Base-by-base conservation (phyloP, 768 basidiomycete genomes). In the Hemileccinum impolitum region DNA sequence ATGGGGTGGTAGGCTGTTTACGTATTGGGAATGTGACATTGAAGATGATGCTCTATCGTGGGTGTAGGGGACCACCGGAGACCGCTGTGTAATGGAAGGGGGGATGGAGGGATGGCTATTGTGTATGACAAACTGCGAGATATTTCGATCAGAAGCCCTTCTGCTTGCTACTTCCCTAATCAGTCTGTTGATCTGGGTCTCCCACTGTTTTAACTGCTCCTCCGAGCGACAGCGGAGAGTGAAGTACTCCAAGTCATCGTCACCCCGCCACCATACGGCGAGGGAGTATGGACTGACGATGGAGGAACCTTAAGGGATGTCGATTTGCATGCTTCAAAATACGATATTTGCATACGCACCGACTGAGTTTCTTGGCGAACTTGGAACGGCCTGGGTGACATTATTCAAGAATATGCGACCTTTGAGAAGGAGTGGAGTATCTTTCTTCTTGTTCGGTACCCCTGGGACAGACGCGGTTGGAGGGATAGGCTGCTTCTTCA, bases 331-430 rank as follows among this genome's bases (percentile, higher is more conserved):
- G 19, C 18, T 12, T 43, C 18, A 35, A 43, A 45, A 46, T 46
- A 40, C 38, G 48, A 11, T 44, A 19, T 55, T 51, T 3, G 34
- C n/a, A 43, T 39, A 77, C 84, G 50, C 58, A 88, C 91, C 79
- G 54, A 75, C 72, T 21, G 79, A 79, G 44, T 73, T 75, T 57
- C 79, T 76, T n/a, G 79, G 70, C 7, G 78, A 75, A 9, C 72
- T 75, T 32, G 87, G 78, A 46, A 81, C 73, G 13, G 91, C 90
- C 55, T 86, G 80, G 0, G 91, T 94, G 44, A 98, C 92, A 60
- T 98, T 99, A 55, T 94, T 93, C 57, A 98, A 75, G 70, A 96
- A 98, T 53, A 99, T 98, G 25, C 96, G 84, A 4, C 96, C 96
- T 62, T 99, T 99, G 50, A 99, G 72, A 19, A 94, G 78, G 30